Evolutionary conservation across 306 rosid species (phyloP).

Genomic region (Begonia peltatifolia): DNA sequence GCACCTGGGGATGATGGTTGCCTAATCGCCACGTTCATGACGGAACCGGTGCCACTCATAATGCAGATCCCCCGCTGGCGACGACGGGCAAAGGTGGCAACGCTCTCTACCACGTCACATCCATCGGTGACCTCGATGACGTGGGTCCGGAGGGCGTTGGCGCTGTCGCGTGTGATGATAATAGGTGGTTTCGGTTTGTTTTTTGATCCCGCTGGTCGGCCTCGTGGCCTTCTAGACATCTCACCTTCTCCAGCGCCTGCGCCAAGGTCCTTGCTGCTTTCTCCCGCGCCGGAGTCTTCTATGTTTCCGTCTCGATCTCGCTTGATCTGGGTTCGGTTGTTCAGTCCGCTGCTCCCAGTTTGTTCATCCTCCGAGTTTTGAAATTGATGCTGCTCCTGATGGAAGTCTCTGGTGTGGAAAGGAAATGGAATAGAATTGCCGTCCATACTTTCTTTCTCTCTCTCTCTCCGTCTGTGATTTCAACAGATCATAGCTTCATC

Average conservation of each 20-base stretch:
- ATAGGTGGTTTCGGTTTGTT: slow-evolving; percentile 95
- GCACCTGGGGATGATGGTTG: slow-evolving; percentile 87
- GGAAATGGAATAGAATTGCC: slow-evolving; percentile 85
- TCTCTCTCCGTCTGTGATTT: too few relatives aligned
- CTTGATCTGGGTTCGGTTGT: slow-evolving; percentile 28
- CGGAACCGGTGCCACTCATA: slow-evolving; percentile 87
- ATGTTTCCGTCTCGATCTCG: slow-evolving; percentile 37
- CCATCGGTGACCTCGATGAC: slow-evolving; percentile 93
- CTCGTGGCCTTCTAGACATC: slow-evolving; percentile 56
- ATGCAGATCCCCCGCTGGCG: slow-evolving; percentile 94
- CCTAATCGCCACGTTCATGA: slow-evolving; percentile 64
- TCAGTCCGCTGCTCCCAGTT: slow-evolving; percentile 50
- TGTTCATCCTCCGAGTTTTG: slow-evolving; percentile 69
- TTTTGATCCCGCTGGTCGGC: slow-evolving; percentile 90
- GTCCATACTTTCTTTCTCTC: slow-evolving; percentile 32
- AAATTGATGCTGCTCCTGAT: slow-evolving; percentile 39
- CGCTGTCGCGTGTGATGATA: slow-evolving; percentile 91
- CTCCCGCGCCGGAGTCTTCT: slow-evolving; percentile 7
- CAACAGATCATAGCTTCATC: too few relatives aligned
- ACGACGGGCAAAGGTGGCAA: slow-evolving; percentile 67
- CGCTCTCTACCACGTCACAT: slow-evolving; percentile 69
- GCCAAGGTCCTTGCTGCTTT: slow-evolving; percentile 1
- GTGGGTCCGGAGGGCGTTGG: slow-evolving; percentile 87
- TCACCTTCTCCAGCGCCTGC: slow-evolving; percentile 23
- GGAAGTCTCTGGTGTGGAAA: slow-evolving; percentile 72